Percentiles rank a stretch among this genome's conserved stretches.
Evolutionary conservation across 2,329 filamentous ascomycete species (phyloP).

Genomic region (Ambrosiella beaveri): DNA sequence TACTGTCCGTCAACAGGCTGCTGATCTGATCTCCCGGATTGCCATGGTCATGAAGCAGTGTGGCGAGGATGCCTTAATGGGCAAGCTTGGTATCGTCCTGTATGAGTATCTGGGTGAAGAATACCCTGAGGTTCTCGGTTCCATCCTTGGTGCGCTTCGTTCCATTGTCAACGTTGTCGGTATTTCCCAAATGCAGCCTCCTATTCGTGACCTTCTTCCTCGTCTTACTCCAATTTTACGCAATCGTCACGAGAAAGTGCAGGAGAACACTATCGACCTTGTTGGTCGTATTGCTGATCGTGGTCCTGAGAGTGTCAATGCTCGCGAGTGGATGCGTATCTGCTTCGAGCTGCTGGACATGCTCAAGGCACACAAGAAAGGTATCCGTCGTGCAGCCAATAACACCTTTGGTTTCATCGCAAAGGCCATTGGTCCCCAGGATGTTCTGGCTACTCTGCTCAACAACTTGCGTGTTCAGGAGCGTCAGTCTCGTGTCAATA

Average conservation of each 20-base stretch:
- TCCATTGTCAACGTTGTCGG: slow-evolving; percentile 96
- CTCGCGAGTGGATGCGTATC: slow-evolving; percentile 98
- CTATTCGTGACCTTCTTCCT: slow-evolving; percentile 88
- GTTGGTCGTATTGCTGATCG: slow-evolving; percentile 96
- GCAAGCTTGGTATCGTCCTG: slow-evolving; percentile 81
- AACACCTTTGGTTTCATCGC: slow-evolving; percentile 99
- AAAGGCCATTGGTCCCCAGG: slow-evolving; percentile 94
- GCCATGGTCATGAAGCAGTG: slow-evolving; percentile 99
- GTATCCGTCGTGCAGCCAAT: slow-evolving; percentile 92
- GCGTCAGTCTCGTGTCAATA: slow-evolving; percentile 95
- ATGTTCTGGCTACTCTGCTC: slow-evolving; percentile 84
- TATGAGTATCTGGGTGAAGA: slow-evolving; percentile 98
- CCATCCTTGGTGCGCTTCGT: slow-evolving; percentile 82
- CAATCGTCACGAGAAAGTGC: slow-evolving; percentile 97
- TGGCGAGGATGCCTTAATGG: slow-evolving; percentile 87
- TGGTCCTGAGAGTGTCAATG: slow-evolving; percentile 89
- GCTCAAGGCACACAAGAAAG: slow-evolving; percentile 99
- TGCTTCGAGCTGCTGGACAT: slow-evolving; percentile 98
- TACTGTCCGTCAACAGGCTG: slow-evolving; percentile 89
- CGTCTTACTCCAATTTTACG: slow-evolving; percentile 94
- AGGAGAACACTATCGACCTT: slow-evolving; percentile 96
- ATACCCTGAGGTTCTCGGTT: slow-evolving; percentile 92
- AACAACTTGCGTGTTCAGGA: slow-evolving; percentile 97
- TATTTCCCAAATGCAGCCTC: slow-evolving; percentile 95
- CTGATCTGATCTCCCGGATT: slow-evolving; percentile 89